Evolutionary conservation across 257 asterid species (phyloP), one percentile per base, ranked within the genome.

Genomic region (Fraxinus quadrangulata): DNA sequence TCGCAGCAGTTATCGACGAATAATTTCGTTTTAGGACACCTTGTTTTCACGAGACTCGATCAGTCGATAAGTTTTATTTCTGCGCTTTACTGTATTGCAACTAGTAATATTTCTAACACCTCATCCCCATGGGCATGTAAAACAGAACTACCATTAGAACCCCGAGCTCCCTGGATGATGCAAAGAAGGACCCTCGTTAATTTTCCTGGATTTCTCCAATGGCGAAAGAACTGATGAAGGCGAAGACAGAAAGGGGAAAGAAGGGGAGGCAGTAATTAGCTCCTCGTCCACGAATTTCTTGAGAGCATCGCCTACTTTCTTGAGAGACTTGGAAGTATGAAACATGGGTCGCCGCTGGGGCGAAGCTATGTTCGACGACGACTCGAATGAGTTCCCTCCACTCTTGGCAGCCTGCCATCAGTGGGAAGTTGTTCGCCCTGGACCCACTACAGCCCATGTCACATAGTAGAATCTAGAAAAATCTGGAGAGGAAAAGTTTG

Each of bases 221-320:
- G 97, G 86, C 21, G 3, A n/a, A n/a, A n/a, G n/a, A n/a, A n/a
- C n/a, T n/a, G n/a, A n/a, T n/a, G 92, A 90, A 24, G 98, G 93
- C 24, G 99, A 93, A 6, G 99, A 92, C 24, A 87, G 69, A 9
- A 93, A 84, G 31, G 93, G 87, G 0, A 90, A 87, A 24, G 94
- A 83, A 2, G 92, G 75, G 1, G 92, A 45, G 0, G 89, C 82
- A 63, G 86, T 70, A 31, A 88, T 33, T 36, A 96, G 90, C 83
- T 96, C 99, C 71, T 93, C 97, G 37, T 96, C 98, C 21, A 96
- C 99, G 70, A 96, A 96, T 67, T 81, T 90, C 78, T 97, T 83
- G 28, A 96, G 87, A 11, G 98, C 97, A 14, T 96, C 96, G n/a
- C 99, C 98, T n/a, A 96, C 90, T 72, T 85, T 92, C 80, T 85